Evolutionary conservation across 2,329 filamentous ascomycete species (phyloP).

Genomic region (Diplocarpon rosae): DNA sequence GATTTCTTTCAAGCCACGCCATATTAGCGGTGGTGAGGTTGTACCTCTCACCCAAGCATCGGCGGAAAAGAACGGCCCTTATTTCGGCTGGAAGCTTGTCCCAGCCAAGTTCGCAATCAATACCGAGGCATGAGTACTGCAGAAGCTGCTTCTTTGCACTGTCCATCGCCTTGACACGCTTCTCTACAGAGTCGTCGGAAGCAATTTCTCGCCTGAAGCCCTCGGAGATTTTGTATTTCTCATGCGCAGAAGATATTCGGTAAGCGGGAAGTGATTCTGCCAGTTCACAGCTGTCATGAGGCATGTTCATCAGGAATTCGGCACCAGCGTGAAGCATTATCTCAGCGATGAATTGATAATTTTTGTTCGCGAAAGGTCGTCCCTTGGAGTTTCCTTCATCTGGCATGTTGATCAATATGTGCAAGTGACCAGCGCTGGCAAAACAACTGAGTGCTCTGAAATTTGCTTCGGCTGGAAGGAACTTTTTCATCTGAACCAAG

Average conservation of each 20-base stretch:
- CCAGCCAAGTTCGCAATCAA: constrained; percentile 4
- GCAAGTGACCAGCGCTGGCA: neutral
- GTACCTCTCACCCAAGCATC: constrained; percentile 1
- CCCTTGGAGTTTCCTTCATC: constrained; percentile 2
- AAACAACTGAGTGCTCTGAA: constrained; percentile 3
- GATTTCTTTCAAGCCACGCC: constrained; percentile 11
- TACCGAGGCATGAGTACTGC: constrained; percentile 1
- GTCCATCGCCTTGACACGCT: neutral
- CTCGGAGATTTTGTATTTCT: constrained; percentile 5
- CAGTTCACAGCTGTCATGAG: neutral
- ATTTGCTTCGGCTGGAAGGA: neutral
- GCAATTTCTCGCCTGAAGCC: neutral
- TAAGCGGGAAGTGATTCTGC: constrained; percentile 3
- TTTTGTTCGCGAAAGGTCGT: constrained; percentile 1
- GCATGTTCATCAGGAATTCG: constrained; percentile 3
- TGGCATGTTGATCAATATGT: neutral
- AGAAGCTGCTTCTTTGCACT: neutral
- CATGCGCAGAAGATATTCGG: neutral
- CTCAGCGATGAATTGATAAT: constrained; percentile 4
- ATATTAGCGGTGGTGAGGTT: neutral
- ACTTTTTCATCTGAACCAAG: neutral
- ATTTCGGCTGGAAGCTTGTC: constrained; percentile 2
- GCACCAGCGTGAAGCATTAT: constrained; percentile 3
- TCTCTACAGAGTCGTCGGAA: constrained; percentile 1
- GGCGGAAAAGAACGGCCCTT: constrained; percentile 2